phyloP scores from a whole-genome alignment of 257 asterid genomes.

The Mitragyna speciosa region DNA sequence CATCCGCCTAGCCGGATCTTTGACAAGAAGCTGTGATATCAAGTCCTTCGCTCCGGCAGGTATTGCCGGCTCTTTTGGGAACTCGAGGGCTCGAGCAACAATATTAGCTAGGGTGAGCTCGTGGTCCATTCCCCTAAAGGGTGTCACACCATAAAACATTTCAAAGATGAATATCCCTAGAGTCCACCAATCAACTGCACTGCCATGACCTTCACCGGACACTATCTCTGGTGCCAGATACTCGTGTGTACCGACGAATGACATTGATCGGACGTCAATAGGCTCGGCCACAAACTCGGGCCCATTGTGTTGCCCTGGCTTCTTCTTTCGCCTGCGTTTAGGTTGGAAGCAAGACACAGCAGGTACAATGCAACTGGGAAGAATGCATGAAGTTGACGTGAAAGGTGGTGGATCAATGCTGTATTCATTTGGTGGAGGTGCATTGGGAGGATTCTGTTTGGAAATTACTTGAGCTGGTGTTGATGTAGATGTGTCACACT shows the following conservation, averaged over 20 bases:
- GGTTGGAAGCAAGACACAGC: slow-evolving; percentile 63
- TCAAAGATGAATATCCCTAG: slow-evolving; percentile 71
- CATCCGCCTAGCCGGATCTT: slow-evolving; percentile 55
- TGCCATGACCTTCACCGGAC: slow-evolving; percentile 79
- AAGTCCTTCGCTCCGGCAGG: slow-evolving; percentile 57
- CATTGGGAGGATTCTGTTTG: slow-evolving; percentile 27
- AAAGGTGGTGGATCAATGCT: slow-evolving; percentile 47
- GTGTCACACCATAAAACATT: slow-evolving; percentile 63
- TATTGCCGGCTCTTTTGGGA: slow-evolving; percentile 55
- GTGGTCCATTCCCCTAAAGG: slow-evolving; percentile 65
- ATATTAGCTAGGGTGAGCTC: slow-evolving; percentile 71
- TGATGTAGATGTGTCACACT: slow-evolving; percentile 58
- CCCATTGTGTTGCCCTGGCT: slow-evolving; percentile 37
- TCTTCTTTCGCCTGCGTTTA: slow-evolving; percentile 57
- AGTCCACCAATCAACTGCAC: slow-evolving; percentile 86
- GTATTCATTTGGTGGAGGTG: slow-evolving; percentile 30
- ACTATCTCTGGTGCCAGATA: slow-evolving; percentile 81
- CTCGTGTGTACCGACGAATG: slow-evolving; percentile 78
- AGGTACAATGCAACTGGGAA: slow-evolving; percentile 72
- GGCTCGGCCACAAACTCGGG: slow-evolving; percentile 78
- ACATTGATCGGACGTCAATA: slow-evolving; percentile 66
- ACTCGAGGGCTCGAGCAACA: slow-evolving; percentile 71
- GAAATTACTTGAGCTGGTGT: slow-evolving; percentile 72
- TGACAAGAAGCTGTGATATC: slow-evolving; percentile 54
- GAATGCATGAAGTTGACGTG: slow-evolving; percentile 61